Conservation (phyloP, 192 early-diverging fungal genomes). For the Cladochytrium replicatum region DNA sequence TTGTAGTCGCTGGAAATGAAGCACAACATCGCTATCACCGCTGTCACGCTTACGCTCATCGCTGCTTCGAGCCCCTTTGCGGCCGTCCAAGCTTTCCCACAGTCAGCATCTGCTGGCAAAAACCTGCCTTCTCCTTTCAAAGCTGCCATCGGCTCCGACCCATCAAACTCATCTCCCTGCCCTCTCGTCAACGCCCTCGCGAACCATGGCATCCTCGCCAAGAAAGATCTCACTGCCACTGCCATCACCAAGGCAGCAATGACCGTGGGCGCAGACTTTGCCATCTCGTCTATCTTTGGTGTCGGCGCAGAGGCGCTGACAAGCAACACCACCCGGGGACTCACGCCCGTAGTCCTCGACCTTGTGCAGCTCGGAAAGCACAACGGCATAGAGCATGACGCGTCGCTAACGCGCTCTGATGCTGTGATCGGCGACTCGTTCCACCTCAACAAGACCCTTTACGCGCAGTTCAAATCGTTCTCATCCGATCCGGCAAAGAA, state of each 20-base stretch:
- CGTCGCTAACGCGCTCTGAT: conserved; percentile 21
- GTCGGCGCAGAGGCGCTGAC: background rate
- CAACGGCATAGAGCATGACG: conserved; percentile 27
- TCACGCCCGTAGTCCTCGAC: no score
- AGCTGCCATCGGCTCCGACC: no score
- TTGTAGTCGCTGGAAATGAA: background rate
- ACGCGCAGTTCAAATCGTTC: conserved; percentile 6
- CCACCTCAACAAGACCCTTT: conserved; percentile 2
- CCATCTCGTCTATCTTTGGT: background rate
- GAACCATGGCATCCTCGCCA: conserved; percentile 22
- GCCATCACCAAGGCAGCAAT: background rate
- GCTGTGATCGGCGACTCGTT: conserved; percentile 21
- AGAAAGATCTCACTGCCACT: conserved; percentile 1
- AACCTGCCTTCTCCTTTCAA: conserved; percentile 3
- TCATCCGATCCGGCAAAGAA: conserved; percentile 23
- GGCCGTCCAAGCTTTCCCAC: background rate
- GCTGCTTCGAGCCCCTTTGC: background rate
- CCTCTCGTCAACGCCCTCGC: conserved; percentile 16
- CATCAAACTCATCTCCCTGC: conserved; percentile 8
- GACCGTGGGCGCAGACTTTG: background rate
- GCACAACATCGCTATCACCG: background rate
- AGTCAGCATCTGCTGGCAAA: conserved; percentile 5
- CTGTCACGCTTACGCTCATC: conserved; percentile 2
- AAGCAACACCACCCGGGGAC: no score
- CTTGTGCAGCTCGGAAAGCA: conserved; percentile 1